Percentiles rank a stretch among this genome's conserved stretches.
These are phyloP conservation scores for Amaranthus cruentus DNA, from an alignment of 148 eudicot species.

Conservation along the genomic window DNA sequence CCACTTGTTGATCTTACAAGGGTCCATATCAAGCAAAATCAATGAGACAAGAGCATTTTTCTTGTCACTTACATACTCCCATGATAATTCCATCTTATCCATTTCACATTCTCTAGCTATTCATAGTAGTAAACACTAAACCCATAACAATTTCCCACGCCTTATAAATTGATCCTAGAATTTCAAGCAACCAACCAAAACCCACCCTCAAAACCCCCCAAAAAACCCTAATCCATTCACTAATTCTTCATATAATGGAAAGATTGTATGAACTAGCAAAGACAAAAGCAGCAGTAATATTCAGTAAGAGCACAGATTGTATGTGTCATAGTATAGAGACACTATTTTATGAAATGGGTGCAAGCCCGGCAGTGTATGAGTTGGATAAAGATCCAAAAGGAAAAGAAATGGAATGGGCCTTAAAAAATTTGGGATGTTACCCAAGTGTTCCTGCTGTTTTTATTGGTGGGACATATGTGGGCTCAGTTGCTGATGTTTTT, in stretches of 20 bases:
- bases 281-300: conserved; percentile 30
- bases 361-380: conserved; percentile 26
- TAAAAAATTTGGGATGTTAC: conserved; percentile 20
- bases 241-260: conserved; percentile 12
- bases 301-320: conserved; percentile 33
- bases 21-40: conserved; percentile 12
- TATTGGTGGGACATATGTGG: conserved; percentile 28
- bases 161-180: conserved; percentile 14
- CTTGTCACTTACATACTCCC: conserved; percentile 1
- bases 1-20: conserved; percentile 12
- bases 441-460: conserved; percentile 33
- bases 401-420: conserved; percentile 32
- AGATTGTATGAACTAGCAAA: conserved; percentile 16
- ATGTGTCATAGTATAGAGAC: conserved; percentile 26
- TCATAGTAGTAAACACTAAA: conserved; percentile 1
- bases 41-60: conserved; percentile 6
- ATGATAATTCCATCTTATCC: conserved; percentile 8
- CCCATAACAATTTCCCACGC: not conserved
- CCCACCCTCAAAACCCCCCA: not conserved
- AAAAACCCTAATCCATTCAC: not conserved
- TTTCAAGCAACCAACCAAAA: not conserved
- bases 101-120: not conserved
- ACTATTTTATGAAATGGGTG: conserved; percentile 22
- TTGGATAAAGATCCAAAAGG: conserved; percentile 29
- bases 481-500: conserved; percentile 25